Percentiles rank a stretch among this genome's conserved stretches.
Conservation (phyloP, 1,284 basidiomycete species). For the Cryptococcus amylolentus region DNA sequence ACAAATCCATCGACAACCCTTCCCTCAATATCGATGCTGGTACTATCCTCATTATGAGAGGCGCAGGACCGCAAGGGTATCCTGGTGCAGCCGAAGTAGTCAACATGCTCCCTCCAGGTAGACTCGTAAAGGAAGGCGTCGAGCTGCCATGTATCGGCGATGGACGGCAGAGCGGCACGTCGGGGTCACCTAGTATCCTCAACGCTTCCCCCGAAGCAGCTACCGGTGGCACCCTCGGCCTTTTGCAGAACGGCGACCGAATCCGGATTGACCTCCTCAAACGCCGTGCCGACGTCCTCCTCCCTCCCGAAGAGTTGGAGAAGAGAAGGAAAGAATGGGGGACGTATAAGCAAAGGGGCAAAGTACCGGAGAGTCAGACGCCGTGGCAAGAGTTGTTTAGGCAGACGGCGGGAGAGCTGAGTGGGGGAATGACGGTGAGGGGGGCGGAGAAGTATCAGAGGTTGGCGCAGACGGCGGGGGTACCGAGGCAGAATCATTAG, state of each 20-base stretch:
- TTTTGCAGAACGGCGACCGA: conserved; percentile 46
- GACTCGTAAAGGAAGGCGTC: conserved; percentile 46
- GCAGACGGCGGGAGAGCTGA: conserved; percentile 38
- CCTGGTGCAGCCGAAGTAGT: conserved; percentile 48
- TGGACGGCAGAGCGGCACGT: conserved; percentile 48
- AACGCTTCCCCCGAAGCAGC: conserved; percentile 49
- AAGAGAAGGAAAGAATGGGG: conserved; percentile 38
- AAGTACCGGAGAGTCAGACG: conserved; percentile 40
- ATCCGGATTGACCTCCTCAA: conserved; percentile 45
- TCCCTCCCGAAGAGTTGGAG: conserved; percentile 36
- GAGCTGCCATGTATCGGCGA: conserved; percentile 50
- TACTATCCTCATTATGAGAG: conserved; percentile 47
- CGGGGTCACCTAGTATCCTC: conserved; percentile 47
- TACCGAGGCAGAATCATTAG: conserved; percentile 45
- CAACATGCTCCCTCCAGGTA: conserved; percentile 49
- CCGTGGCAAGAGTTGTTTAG: conserved; percentile 50
- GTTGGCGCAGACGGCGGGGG: conserved; percentile 43
- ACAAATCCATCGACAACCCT: conserved; percentile 36
- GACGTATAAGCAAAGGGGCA: conserved; percentile 10
- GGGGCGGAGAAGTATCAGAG: conserved; percentile 42
- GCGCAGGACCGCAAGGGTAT: conserved; percentile 46
- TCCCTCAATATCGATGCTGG: conserved; percentile 26
- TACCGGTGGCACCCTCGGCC: conserved; percentile 44
- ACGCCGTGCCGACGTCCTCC: conserved; percentile 37
- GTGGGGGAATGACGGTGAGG: conserved; percentile 48